Percentiles rank a stretch among this genome's conserved stretches.
phyloP scores from a whole-genome alignment of 2,329 filamentous ascomycete genomes.

The Botrytis fragariae region DNA sequence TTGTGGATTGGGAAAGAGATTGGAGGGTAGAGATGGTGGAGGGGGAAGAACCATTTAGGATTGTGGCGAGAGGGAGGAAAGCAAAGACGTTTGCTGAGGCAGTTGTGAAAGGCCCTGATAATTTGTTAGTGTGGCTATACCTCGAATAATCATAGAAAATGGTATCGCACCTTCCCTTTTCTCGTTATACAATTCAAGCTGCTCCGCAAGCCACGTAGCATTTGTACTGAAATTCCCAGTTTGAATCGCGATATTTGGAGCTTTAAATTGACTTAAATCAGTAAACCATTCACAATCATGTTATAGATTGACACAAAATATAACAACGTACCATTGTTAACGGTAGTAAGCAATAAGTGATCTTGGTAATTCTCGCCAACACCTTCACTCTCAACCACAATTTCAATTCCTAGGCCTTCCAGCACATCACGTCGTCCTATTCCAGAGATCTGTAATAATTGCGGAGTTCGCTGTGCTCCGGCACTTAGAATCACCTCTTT shows the following conservation, averaged over 20 bases:
- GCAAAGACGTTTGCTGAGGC: not conserved
- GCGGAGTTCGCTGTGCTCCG: conserved; percentile 51
- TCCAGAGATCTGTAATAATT: conserved; percentile 52
- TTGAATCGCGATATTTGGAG: not conserved
- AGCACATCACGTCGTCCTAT: conserved; percentile 48
- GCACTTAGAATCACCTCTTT: conserved; percentile 50
- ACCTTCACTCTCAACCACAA: conserved; percentile 46
- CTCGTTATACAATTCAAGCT: conserved; percentile 10
- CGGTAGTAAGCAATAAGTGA: conserved; percentile 28
- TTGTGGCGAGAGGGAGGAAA: conserved; percentile 11
- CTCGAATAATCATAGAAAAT: fast-evolving
- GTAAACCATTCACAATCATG: not conserved
- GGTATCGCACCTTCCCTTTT: conserved; percentile 5
- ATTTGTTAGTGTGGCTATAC: not conserved
- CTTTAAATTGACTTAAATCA: not conserved
- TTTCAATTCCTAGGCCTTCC: conserved; percentile 43
- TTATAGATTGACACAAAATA: not conserved
- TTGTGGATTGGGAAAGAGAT: not conserved
- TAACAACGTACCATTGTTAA: not conserved
- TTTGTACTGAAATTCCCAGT: conserved; percentile 18
- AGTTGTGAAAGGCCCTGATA: conserved; percentile 17
- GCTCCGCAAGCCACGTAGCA: conserved; percentile 17
- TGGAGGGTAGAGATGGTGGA: not conserved
- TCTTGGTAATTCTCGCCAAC: conserved; percentile 54
- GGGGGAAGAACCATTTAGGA: not conserved